Evolutionary conservation across 805 yeast species (phyloP).

Genomic region (Maudiozyma turicensis): DNA sequence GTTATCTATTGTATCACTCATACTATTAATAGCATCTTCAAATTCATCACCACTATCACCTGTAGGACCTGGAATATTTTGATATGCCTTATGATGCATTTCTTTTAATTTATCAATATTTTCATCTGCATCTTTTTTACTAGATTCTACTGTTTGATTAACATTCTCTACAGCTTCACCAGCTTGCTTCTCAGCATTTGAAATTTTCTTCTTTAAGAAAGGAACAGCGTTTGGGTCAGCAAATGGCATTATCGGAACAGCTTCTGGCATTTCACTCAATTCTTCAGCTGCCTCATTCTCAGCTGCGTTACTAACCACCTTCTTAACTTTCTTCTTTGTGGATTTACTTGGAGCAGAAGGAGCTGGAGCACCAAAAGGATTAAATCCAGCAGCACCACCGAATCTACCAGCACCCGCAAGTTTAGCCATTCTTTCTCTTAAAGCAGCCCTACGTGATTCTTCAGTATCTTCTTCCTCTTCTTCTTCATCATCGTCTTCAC

Average conservation of each 20-base stretch:
- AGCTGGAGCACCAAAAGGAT: slow-evolving; percentile 33
- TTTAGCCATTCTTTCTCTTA: slow-evolving; percentile 93
- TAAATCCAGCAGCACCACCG: slow-evolving; percentile 40
- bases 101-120: background rate
- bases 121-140: background rate
- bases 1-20: background rate
- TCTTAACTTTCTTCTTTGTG: slow-evolving; percentile 19
- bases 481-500: slow-evolving; percentile 27
- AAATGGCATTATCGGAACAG: slow-evolving; percentile 48
- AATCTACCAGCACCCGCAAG: slow-evolving; percentile 76
- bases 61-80: slow-evolving; percentile 6
- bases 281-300: slow-evolving; percentile 12
- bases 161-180: background rate
- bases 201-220: slow-evolving; percentile 12
- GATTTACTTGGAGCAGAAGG: slow-evolving; percentile 12
- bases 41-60: slow-evolving; percentile 2
- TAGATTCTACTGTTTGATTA: background rate
- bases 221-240: slow-evolving; percentile 32
- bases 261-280: slow-evolving; percentile 20
- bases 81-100: slow-evolving; percentile 3
- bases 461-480: slow-evolving; percentile 64
- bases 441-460: slow-evolving; percentile 61
- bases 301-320: slow-evolving; percentile 4
- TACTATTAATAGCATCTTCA: slow-evolving; percentile 38
- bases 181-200: slow-evolving; percentile 2